Conservation (phyloP, 768 basidiomycete species). For the Calocybe gangraenosa region DNA sequence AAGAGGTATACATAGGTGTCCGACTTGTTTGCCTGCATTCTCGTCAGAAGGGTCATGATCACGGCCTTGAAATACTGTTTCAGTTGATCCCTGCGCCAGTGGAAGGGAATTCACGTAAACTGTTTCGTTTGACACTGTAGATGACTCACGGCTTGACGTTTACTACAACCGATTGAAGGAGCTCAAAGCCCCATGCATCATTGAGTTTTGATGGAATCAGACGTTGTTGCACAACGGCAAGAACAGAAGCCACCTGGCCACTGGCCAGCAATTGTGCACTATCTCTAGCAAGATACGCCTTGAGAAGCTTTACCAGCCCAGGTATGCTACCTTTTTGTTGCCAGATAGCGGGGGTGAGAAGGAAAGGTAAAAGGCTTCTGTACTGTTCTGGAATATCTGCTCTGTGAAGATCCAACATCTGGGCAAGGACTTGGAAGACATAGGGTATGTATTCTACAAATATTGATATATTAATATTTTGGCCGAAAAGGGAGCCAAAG, state of each 20-base stretch:
- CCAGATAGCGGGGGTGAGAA: conserved; percentile 86
- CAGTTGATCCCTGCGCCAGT: conserved; percentile 52
- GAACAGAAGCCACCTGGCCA: conserved; percentile 71
- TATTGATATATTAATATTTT: background rate
- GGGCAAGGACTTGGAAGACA: conserved; percentile 93
- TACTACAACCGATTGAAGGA: conserved; percentile 73
- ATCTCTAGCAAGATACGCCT: conserved; percentile 77
- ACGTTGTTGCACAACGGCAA: conserved; percentile 89
- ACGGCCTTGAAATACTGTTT: conserved; percentile 72
- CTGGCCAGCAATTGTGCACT: conserved; percentile 58
- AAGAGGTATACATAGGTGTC: conserved; percentile 84
- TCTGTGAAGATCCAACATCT: conserved; percentile 85
- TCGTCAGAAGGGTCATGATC: conserved; percentile 73
- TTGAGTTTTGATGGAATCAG: conserved; percentile 84
- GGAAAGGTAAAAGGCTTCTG: conserved; percentile 70
- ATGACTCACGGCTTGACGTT: conserved; percentile 69
- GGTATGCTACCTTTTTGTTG: conserved; percentile 93
- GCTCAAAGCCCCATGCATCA: conserved; percentile 88
- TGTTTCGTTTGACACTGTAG: background rate
- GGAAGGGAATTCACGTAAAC: background rate
- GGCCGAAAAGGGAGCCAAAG: background rate
- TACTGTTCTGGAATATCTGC: conserved; percentile 70
- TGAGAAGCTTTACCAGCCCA: conserved; percentile 83
- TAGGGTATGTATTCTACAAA: conserved; percentile 92
- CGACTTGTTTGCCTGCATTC: conserved; percentile 86